Evolutionary conservation across 345 rosid species (phyloP).

Genomic region (Cardamine chenopodiifolia): DNA sequence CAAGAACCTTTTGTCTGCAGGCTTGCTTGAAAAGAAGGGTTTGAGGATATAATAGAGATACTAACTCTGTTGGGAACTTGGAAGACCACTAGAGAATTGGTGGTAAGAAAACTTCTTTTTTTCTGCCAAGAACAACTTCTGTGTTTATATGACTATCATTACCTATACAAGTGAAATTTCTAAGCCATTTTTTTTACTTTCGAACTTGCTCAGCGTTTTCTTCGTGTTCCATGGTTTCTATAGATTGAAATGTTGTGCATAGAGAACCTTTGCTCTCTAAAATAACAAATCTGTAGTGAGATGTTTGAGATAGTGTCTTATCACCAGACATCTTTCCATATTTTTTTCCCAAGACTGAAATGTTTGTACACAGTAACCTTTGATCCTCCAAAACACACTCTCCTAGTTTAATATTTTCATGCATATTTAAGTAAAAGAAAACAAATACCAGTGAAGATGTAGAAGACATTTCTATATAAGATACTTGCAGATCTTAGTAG

Average conservation of each 20-base stretch:
- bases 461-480: neutral
- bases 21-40: neutral
- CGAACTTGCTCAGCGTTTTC: neutral
- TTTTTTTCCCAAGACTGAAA: too few species aligned
- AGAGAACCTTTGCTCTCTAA: too few species aligned
- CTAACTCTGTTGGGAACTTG: neutral
- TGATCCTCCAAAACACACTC: too few species aligned
- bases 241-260: too few species aligned
- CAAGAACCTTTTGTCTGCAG: too few species aligned
- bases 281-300: too few species aligned
- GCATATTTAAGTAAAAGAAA: neutral
- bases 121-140: too few species aligned
- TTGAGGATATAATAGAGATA: neutral
- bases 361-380: too few species aligned
- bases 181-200: neutral
- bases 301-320: too few species aligned
- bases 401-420: neutral
- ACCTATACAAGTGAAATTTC: neutral
- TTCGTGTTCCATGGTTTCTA: neutral
- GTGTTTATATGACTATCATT: too few species aligned
- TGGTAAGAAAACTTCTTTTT: too few species aligned
- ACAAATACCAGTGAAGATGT: neutral
- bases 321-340: too few species aligned
- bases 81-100: neutral
- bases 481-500: conserved; percentile 23